Percentiles rank a stretch among this genome's conserved stretches.
Evolutionary conservation across 306 rosid species (phyloP).

Genomic region (Amphicarpaea edgeworthii): DNA sequence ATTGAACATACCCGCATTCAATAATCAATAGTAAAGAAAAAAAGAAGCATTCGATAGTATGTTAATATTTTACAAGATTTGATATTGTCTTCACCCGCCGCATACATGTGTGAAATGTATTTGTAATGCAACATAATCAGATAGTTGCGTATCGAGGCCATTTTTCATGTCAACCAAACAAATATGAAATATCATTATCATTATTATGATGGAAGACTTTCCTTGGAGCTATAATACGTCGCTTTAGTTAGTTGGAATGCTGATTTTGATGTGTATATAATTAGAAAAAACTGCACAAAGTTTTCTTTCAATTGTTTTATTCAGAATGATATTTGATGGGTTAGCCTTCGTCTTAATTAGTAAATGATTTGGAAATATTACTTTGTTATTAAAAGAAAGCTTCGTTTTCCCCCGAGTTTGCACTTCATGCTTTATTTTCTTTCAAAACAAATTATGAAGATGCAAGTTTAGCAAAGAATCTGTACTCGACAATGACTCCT

Average conservation of each 20-base stretch:
- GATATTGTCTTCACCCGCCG: neutral
- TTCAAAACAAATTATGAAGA: no score
- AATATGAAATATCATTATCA: neutral
- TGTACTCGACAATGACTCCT: neutral
- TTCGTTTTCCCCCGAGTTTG: neutral
- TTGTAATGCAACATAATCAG: neutral
- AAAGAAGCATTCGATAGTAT: no score
- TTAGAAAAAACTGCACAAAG: neutral
- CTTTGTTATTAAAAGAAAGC: neutral
- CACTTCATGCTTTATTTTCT: no score
- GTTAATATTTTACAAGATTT: neutral
- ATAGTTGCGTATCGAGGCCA: neutral
- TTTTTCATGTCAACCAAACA: neutral
- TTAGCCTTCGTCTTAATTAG: neutral
- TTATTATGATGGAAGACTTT: neutral
- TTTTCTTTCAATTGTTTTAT: neutral
- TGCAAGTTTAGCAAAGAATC: neutral
- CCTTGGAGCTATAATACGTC: neutral
- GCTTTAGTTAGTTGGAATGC: constrained; percentile 5
- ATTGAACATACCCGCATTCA: no score
- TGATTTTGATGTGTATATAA: neutral
- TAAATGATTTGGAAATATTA: neutral
- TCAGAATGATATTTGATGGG: neutral
- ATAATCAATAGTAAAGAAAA: no score
- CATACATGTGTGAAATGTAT: no score